Percentiles rank a stretch among this genome's conserved stretches.
phyloP scores from a whole-genome alignment of 2,329 filamentous ascomycete species.

The Ophiostoma quercus region DNA sequence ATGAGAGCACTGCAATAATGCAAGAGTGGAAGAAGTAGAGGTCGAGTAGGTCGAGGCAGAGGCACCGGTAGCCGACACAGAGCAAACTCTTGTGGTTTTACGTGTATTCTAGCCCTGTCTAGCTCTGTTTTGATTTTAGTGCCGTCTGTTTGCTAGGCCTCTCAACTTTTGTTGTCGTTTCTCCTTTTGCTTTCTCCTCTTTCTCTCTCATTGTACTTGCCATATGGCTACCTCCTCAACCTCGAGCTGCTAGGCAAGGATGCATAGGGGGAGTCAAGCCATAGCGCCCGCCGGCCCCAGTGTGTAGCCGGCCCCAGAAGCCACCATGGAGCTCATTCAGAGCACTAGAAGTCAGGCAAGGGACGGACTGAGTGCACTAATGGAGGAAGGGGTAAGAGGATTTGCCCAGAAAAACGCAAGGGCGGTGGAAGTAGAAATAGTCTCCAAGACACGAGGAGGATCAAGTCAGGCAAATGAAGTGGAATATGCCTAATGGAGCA shows the following conservation, averaged over 20 bases:
- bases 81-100: background rate
- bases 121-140: background rate
- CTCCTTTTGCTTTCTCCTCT: background rate
- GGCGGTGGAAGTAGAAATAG: background rate
- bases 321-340: background rate
- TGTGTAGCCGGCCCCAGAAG: background rate
- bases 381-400: background rate
- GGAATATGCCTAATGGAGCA: background rate
- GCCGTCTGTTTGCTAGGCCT: background rate
- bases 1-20: background rate
- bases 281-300: slow-evolving; percentile 1
- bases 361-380: background rate
- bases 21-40: background rate
- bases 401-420: background rate
- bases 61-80: background rate
- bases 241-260: background rate
- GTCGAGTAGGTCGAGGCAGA: background rate
- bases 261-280: background rate
- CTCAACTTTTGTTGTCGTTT: background rate
- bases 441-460: background rate
- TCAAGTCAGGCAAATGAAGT: background rate
- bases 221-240: background rate
- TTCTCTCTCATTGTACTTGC: background rate
- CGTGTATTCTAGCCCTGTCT: background rate
- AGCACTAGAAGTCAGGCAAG: background rate